Conservation (phyloP, 768 basidiomycete genomes). For the Leccinum subgranulosum region DNA sequence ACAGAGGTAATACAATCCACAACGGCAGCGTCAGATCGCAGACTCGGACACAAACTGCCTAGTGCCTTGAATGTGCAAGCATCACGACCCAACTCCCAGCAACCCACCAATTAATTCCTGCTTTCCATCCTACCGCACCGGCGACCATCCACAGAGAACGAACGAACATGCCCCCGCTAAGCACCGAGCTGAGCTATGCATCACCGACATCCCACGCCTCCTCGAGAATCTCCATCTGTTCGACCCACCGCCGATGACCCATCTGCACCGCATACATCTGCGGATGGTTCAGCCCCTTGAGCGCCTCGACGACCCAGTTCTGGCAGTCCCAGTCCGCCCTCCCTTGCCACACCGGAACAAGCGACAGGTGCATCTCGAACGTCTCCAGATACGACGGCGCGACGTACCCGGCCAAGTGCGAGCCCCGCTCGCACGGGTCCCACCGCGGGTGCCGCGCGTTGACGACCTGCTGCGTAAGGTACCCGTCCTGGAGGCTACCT, state of each 20-base stretch:
- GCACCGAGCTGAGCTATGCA: background rate
- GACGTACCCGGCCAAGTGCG: constrained; percentile 12
- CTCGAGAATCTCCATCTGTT: constrained; percentile 16
- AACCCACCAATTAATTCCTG: no score
- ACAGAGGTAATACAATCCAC: no score
- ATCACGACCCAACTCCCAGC: no score
- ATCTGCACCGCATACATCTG: constrained; percentile 18
- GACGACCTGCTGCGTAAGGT: constrained; percentile 14
- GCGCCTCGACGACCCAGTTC: constrained; percentile 20
- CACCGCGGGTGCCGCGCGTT: constrained; percentile 13
- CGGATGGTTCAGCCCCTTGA: constrained; percentile 9
- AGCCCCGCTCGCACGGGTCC: constrained; percentile 11
- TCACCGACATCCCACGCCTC: constrained; percentile 17
- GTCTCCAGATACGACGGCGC: background rate
- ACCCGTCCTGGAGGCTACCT: constrained; percentile 7
- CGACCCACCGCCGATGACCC: constrained; percentile 6
- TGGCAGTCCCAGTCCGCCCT: constrained; percentile 17
- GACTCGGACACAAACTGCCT: no score
- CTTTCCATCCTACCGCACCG: no score
- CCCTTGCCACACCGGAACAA: constrained; percentile 11
- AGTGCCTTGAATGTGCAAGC: no score
- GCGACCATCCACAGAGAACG: no score
- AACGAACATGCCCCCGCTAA: no score
- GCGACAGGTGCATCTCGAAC: constrained; percentile 10
- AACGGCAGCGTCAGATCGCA: no score